Evolutionary conservation across 2,329 filamentous ascomycete species (phyloP).

Genomic region (Aspergillus viridinutans): DNA sequence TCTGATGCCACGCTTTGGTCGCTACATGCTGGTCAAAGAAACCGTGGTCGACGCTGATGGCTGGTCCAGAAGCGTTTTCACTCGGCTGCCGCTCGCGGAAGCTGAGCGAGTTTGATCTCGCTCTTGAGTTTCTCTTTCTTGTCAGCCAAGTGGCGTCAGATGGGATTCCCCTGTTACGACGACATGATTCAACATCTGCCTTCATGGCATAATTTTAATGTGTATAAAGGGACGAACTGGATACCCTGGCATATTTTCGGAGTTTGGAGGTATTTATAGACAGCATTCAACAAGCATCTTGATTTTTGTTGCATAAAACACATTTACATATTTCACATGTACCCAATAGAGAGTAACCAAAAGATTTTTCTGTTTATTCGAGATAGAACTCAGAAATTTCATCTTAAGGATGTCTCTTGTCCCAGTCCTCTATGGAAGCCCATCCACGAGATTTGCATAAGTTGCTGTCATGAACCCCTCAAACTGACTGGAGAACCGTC

Average conservation of each 20-base stretch:
- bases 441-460: conserved; percentile 30
- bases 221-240: conserved; percentile 2
- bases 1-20: conserved; percentile 41
- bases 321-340: not conserved
- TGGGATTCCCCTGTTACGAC: conserved; percentile 2
- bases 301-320: not conserved
- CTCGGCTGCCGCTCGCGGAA: conserved; percentile 36
- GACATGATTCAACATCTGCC: conserved; percentile 14
- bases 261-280: conserved; percentile 2
- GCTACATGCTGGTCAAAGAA: conserved; percentile 54
- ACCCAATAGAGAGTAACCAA: not conserved
- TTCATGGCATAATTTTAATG: conserved; percentile 9
- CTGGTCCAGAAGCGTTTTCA: conserved; percentile 58
- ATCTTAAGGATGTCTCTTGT: conserved; percentile 22
- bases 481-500: conserved; percentile 43
- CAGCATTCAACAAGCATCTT: not conserved
- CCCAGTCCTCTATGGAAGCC: conserved; percentile 46
- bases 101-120: conserved; percentile 3
- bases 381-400: not conserved
- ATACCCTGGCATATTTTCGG: conserved; percentile 2
- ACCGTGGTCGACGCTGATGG: conserved; percentile 56
- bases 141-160: not conserved
- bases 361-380: not conserved
- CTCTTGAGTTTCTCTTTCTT: not conserved
- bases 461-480: conserved; percentile 40